These are phyloP conservation scores for Brassica hybrid DNA, from an alignment of 441 rosid species.

Conservation along the genomic window DNA sequence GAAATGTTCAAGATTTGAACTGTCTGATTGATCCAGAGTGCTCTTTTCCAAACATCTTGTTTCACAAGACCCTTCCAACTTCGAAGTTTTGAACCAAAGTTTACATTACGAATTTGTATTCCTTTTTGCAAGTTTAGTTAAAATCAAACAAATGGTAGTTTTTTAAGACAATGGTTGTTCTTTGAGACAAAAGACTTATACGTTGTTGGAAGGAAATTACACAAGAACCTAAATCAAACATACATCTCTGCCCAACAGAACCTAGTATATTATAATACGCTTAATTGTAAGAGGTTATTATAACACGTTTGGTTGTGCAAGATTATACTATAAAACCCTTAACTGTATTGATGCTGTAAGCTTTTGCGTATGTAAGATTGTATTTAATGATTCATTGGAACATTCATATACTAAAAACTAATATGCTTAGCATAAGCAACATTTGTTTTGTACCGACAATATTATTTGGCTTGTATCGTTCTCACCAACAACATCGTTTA, in stretches of 20 bases:
- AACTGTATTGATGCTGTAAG: not conserved
- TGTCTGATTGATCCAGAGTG: no score
- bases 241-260: not conserved
- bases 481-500: slow-evolving; percentile 31
- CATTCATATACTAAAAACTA: not conserved
- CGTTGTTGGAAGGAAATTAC: not conserved
- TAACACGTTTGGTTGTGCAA: no score
- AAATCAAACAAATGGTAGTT: not conserved
- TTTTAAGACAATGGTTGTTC: no score
- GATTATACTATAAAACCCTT: no score
- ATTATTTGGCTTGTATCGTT: slow-evolving; percentile 34
- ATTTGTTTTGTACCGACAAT: slow-evolving; percentile 23
- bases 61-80: not conserved
- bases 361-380: not conserved
- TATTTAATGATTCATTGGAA: not conserved
- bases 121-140: not conserved
- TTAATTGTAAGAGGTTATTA: not conserved
- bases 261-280: not conserved
- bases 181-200: not conserved
- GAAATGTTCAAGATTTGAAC: not conserved
- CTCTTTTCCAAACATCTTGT: no score
- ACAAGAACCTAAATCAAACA: not conserved
- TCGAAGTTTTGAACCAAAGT: not conserved
- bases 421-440: not conserved
- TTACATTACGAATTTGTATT: not conserved